A percentile compares a stretch with the other conserved stretches of the same genome.
phyloP scores from a whole-genome alignment of 129 eudicot genomes.

The Heracleum sosnowskyi region DNA sequence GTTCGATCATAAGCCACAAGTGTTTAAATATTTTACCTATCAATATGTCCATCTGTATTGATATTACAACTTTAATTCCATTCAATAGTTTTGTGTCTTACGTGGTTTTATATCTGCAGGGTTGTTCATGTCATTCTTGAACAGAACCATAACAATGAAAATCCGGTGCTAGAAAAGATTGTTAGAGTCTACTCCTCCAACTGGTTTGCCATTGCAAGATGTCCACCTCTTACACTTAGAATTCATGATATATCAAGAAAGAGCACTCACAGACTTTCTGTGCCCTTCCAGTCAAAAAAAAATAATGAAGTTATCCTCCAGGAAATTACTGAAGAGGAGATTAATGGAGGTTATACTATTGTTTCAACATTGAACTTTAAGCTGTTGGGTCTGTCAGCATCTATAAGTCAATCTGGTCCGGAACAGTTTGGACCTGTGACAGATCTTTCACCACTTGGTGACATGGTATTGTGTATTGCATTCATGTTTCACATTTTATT shows the following conservation, averaged over 20 bases:
- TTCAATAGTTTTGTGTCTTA: constrained; percentile 6
- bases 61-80: neutral
- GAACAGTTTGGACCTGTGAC: constrained; percentile 71
- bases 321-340: constrained; percentile 89
- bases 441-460: constrained; percentile 89
- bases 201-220: constrained; percentile 72
- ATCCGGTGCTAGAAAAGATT: constrained; percentile 48
- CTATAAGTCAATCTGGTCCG: constrained; percentile 47
- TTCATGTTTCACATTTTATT: neutral
- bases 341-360: constrained; percentile 73
- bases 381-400: constrained; percentile 58
- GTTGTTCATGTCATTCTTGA: constrained; percentile 74
- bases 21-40: neutral
- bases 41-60: neutral
- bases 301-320: constrained; percentile 43
- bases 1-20: constrained; percentile 19
- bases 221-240: constrained; percentile 76
- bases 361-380: constrained; percentile 80
- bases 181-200: constrained; percentile 71
- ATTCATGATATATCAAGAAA: constrained; percentile 40
- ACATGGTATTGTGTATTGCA: constrained; percentile 48
- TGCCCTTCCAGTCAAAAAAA: constrained; percentile 51
- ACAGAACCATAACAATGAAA: constrained; percentile 53
- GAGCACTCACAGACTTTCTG: constrained; percentile 31
- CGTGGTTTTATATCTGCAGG: constrained; percentile 41